A percentile compares a stretch with the other conserved stretches of the same genome.
Conservation (phyloP, 2,329 filamentous ascomycete species). For the Monilinia laxa region DNA sequence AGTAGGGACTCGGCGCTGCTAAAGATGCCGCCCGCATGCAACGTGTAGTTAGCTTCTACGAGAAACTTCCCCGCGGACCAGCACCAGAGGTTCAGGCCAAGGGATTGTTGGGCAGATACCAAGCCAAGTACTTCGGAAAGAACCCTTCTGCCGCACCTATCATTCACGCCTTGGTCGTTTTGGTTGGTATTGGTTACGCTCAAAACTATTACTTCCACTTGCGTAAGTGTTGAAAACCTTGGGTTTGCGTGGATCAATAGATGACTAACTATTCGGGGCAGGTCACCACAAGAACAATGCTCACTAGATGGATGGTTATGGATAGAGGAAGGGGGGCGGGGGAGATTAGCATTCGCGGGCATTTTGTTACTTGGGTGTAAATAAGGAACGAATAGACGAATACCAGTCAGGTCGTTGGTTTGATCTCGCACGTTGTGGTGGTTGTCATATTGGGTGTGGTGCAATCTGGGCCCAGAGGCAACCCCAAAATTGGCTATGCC, state of each 20-base stretch:
- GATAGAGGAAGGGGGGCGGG: neutral
- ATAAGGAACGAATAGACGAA: conserved; percentile 35
- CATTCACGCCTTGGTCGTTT: conserved; percentile 76
- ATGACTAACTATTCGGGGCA: conserved; percentile 44
- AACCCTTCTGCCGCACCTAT: conserved; percentile 84
- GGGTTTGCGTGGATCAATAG: neutral
- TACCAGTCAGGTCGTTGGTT: conserved; percentile 21
- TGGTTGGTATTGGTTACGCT: conserved; percentile 83
- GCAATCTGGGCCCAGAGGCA: neutral
- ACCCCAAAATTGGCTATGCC: neutral
- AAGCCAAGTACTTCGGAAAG: conserved; percentile 91
- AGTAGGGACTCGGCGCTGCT: conserved; percentile 86
- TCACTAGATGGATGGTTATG: conserved; percentile 63
- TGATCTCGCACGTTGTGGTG: neutral
- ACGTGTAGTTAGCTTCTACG: conserved; percentile 97
- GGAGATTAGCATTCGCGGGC: conserved; percentile 15
- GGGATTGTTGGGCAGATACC: conserved; percentile 85
- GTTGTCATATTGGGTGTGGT: conserved; percentile 11
- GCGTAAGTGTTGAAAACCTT: conserved; percentile 61
- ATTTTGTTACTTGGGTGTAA: conserved; percentile 33
- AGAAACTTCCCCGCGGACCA: conserved; percentile 90
- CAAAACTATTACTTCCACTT: conserved; percentile 99
- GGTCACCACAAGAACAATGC: conserved; percentile 99
- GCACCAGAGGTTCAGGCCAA: conserved; percentile 80
- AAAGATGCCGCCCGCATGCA: conserved; percentile 98